A percentile compares a stretch with the other conserved stretches of the same genome.
Evolutionary conservation across 768 basidiomycete genomes (phyloP).

Genomic region (Trametes coccinea): DNA sequence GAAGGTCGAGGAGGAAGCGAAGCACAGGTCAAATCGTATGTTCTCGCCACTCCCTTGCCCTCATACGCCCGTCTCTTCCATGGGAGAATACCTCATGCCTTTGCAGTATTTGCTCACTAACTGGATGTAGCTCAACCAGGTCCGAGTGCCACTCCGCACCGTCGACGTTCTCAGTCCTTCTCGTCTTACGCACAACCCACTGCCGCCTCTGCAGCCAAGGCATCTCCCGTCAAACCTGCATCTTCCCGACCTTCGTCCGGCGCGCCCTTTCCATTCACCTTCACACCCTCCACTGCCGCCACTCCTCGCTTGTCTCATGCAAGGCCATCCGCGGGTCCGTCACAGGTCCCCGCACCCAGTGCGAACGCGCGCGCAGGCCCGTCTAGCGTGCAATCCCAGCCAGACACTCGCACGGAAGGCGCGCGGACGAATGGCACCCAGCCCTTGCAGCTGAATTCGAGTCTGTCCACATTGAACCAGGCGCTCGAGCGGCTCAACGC

Average conservation of each 20-base stretch:
- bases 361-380: background rate
- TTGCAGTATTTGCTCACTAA: background rate
- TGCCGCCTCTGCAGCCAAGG: constrained; percentile 5
- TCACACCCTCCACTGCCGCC: background rate
- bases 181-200: constrained; percentile 12
- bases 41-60: background rate
- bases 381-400: background rate
- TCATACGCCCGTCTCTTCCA: background rate
- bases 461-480: constrained; percentile 62
- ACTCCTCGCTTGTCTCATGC: background rate
- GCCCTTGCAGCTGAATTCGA: constrained; percentile 16
- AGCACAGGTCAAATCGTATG: background rate
- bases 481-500: constrained; percentile 72
- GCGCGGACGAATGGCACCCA: background rate
- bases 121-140: background rate
- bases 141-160: background rate
- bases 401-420: background rate
- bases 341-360: background rate
- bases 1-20: constrained; percentile 8
- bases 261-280: background rate
- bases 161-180: constrained; percentile 3
- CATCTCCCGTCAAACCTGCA: constrained; percentile 4
- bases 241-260: background rate
- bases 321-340: background rate
- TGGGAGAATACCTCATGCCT: no score